These are phyloP conservation scores for Spergularia bocconei DNA, from an alignment of 148 eudicot genomes.

Conservation along the genomic window DNA sequence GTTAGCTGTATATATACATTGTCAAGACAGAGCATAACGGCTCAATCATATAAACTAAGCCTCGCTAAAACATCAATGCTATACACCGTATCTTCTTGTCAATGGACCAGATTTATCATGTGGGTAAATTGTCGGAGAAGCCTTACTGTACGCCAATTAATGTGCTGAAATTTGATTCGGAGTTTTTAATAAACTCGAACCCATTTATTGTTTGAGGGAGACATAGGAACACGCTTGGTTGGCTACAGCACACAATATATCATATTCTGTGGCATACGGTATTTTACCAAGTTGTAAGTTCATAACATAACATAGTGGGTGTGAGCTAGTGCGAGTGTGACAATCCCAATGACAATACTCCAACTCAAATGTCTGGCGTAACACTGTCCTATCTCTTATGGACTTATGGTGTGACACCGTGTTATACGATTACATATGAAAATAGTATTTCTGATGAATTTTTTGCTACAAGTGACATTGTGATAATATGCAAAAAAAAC, in stretches of 20 bases:
- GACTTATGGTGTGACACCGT: too few relatives aligned
- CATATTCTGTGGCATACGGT: background rate
- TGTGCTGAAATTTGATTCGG: conserved; percentile 9
- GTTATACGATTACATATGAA: too few relatives aligned
- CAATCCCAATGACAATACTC: too few relatives aligned
- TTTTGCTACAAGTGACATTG: too few relatives aligned
- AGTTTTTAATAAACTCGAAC: background rate
- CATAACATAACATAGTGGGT: too few relatives aligned
- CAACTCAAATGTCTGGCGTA: too few relatives aligned
- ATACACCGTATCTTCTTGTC: background rate
- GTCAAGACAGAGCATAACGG: background rate
- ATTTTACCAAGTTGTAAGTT: background rate
- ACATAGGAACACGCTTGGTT: conserved; percentile 5
- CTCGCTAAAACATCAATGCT: background rate
- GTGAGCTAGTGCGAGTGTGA: too few relatives aligned
- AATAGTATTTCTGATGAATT: too few relatives aligned
- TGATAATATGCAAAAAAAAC: too few relatives aligned
- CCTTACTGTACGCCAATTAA: background rate
- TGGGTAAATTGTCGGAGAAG: conserved; percentile 4
- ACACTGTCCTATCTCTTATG: too few relatives aligned
- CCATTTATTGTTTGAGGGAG: too few relatives aligned
- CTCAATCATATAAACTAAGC: background rate
- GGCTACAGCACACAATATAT: conserved; percentile 11
- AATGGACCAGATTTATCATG: conserved; percentile 16
- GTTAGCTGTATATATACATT: conserved; percentile 9